Evolutionary conservation across 2,329 filamentous ascomycete genomes (phyloP).

Genomic region (Mycosphaerella sp.): DNA sequence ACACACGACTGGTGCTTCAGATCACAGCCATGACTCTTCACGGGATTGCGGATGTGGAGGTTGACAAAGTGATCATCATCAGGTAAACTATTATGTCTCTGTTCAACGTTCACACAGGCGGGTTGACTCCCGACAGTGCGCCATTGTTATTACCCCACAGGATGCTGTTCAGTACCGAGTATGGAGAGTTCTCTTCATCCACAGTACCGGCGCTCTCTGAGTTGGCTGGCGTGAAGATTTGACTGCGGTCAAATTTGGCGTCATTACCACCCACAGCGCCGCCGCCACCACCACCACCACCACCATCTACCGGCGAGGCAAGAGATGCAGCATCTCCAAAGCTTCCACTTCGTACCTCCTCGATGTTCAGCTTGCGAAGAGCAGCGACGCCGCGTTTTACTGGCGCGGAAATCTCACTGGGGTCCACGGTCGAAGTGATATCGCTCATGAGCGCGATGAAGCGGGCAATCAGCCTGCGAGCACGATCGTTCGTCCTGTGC

Average conservation of each 20-base stretch:
- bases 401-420: constrained; percentile 43
- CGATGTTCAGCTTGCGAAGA: constrained; percentile 38
- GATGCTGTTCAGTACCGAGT: constrained; percentile 45
- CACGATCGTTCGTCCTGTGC: constrained; percentile 45
- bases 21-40: neutral
- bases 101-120: neutral
- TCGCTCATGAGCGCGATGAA: constrained; percentile 43
- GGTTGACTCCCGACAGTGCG: constrained; percentile 1
- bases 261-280: constrained; percentile 13
- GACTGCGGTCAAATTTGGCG: constrained; percentile 24
- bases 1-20: neutral
- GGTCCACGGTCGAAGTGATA: constrained; percentile 43
- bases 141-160: constrained; percentile 29
- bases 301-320: constrained; percentile 8
- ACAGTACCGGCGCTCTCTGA: constrained; percentile 27
- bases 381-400: constrained; percentile 44
- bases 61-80: neutral
- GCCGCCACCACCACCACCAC: neutral
- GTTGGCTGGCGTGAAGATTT: constrained; percentile 26
- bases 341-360: constrained; percentile 13
- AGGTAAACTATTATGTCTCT: neutral
- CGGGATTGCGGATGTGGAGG: neutral
- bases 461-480: constrained; percentile 40
- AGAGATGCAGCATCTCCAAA: constrained; percentile 7
- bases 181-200: constrained; percentile 39